Conservation (phyloP, 139 green algal genomes). For the Micractinium conductrix region DNA sequence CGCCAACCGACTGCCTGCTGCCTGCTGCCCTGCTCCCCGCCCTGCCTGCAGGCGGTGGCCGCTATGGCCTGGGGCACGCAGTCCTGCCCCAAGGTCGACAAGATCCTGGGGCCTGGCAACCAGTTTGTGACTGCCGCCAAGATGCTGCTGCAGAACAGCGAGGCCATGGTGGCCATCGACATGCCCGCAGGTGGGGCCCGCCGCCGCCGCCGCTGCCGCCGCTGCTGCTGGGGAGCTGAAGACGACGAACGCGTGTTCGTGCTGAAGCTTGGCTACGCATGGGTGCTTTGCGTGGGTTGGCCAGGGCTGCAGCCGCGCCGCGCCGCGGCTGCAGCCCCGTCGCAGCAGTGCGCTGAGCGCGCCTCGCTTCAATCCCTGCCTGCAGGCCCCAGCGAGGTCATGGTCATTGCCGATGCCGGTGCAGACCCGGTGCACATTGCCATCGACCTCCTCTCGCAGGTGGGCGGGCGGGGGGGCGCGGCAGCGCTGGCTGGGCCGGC, state of each 20-base stretch:
- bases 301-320: too few species aligned
- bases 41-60: slow-evolving; percentile 94
- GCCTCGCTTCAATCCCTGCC: too few species aligned
- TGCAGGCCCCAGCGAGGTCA: slow-evolving; percentile 89
- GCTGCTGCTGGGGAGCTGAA: too few species aligned
- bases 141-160: slow-evolving; percentile 92
- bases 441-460: slow-evolving; percentile 94
- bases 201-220: too few species aligned
- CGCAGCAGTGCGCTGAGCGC: too few species aligned
- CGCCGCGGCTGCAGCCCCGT: too few species aligned
- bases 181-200: too few species aligned
- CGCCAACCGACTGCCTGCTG: too few species aligned
- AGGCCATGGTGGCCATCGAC: slow-evolving; percentile 98
- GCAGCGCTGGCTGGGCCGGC: neutral
- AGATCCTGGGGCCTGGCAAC: slow-evolving; percentile 91
- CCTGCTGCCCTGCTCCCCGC: too few species aligned
- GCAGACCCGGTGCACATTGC: slow-evolving; percentile 86
- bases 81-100: slow-evolving; percentile 95
- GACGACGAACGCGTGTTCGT: too few species aligned
- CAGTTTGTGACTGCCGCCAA: slow-evolving; percentile 95
- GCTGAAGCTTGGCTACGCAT: too few species aligned
- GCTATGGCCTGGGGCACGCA: slow-evolving; percentile 96
- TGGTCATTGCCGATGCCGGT: slow-evolving; percentile 93
- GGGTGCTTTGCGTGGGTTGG: too few species aligned
- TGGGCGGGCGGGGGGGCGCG: neutral